Evolutionary conservation across 2,329 filamentous ascomycete species (phyloP), one percentile per base, ranked within the genome.

Genomic region (Fusarium temperatum): DNA sequence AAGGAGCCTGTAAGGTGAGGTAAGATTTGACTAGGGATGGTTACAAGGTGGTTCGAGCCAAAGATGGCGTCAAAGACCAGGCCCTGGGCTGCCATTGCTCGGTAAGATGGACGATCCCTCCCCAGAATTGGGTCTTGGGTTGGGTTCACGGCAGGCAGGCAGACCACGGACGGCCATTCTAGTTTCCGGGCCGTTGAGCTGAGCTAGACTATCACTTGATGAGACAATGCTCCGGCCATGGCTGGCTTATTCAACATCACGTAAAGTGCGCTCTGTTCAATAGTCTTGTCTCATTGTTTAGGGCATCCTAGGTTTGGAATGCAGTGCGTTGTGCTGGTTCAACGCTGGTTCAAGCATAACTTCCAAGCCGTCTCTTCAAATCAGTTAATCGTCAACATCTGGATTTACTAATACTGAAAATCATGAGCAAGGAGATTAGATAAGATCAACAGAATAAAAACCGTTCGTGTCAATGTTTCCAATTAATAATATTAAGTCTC

Each of bases 41-140:
- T 44, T 64, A 60, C 54, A 44, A 63, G 72, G 72, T 76, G 67
- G 74, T 72, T 64, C 68, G 73, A 76, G 75, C 66, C 66, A 47
- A 41, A 39, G 60, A 73, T 76, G 71, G 71, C 68, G 74, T 72
- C 73, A 75, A 75, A 70, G 45, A 26, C 48, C 62, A 48, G 73
- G 61, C 59, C 65, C 42, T 51, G 56, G 24, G 18, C 56, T 64
- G 55, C 22, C 38, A 57, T 47, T 48, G 35, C 62, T 66, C 62
- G 60, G 73, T 30, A 74, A 71, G 64, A 75, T 75, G 72, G 72
- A 51, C 65, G 72, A 75, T 75, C 72, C 66, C 70, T 61, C 71
- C 72, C 72, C 68, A 70, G 73, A 70, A 53, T 57, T 72, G 53
- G 63, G 63, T 50, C 28, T 35, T 51, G 47, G 24, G 18, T 32